Evolutionary conservation across 2,329 filamentous ascomycete genomes (phyloP).

Genomic region (Paecilomyces variotii): DNA sequence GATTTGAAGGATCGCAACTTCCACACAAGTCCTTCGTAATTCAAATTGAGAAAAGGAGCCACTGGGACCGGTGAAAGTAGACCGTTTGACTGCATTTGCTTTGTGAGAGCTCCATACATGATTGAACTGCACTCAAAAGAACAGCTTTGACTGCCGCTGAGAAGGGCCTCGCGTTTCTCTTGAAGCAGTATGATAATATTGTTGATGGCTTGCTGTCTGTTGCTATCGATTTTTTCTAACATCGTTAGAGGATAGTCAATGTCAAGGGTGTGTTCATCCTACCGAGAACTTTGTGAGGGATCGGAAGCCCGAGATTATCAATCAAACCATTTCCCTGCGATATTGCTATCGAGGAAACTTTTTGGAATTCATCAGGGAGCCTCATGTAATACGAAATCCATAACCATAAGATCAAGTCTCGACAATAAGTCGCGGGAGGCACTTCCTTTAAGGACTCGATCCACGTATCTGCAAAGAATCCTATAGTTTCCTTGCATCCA

Average conservation of each 20-base stretch:
- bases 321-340: neutral
- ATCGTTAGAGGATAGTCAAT: neutral
- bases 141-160: neutral
- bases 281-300: neutral
- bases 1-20: neutral
- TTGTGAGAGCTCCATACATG: conserved; percentile 4
- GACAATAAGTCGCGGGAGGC: neutral
- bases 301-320: conserved; percentile 2
- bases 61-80: conserved; percentile 2
- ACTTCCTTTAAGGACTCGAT: neutral
- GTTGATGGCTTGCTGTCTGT: neutral
- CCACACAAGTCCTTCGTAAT: neutral
- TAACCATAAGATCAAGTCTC: conserved; percentile 2
- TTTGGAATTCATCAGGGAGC: neutral
- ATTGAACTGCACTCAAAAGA: conserved; percentile 4
- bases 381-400: conserved; percentile 23
- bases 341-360: conserved; percentile 1
- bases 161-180: neutral
- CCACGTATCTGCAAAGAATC: conserved; percentile 11
- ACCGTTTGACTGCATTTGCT: conserved; percentile 3
- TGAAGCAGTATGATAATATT: neutral
- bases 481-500: conserved; percentile 10
- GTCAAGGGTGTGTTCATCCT: too few relatives aligned
- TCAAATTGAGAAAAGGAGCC: neutral
- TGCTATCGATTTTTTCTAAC: neutral